phyloP scores from a whole-genome alignment of 768 basidiomycete genomes.

The Auricularia sp. region DNA sequence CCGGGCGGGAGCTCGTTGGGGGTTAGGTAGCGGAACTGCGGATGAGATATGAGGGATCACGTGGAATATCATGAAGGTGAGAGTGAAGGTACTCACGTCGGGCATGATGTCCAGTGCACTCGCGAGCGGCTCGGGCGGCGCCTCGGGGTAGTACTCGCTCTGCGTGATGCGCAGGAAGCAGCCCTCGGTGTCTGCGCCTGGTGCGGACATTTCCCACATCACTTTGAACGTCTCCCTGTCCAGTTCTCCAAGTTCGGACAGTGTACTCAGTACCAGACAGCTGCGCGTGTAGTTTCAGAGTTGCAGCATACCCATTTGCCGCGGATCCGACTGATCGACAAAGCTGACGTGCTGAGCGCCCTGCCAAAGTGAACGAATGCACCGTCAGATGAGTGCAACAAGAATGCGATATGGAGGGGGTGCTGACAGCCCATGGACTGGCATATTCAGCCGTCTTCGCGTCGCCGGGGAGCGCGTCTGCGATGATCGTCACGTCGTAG shows the following conservation, averaged over 20 bases:
- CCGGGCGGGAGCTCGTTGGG: conserved; percentile 31
- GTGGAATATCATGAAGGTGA: no score
- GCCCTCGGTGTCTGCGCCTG: conserved; percentile 38
- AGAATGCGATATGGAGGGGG: background rate
- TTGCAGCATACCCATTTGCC: conserved; percentile 42
- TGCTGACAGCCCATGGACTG: conserved; percentile 70
- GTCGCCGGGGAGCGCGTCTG: conserved; percentile 65
- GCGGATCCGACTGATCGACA: conserved; percentile 34
- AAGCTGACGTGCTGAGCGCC: conserved; percentile 72
- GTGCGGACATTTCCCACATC: conserved; percentile 65
- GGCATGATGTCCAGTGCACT: conserved; percentile 16
- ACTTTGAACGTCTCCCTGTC: conserved; percentile 65
- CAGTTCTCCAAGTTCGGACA: conserved; percentile 33
- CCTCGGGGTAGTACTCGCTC: conserved; percentile 40
- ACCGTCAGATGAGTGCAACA: background rate
- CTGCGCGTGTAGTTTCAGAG: background rate
- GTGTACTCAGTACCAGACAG: no score
- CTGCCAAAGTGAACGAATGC: conserved; percentile 25
- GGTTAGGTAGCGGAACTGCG: conserved; percentile 29
- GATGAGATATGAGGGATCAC: background rate
- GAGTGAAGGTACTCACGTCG: conserved; percentile 16
- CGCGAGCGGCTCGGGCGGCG: conserved; percentile 19
- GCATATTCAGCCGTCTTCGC: conserved; percentile 66
- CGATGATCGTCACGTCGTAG: conserved; percentile 59
- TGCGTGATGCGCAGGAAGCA: conserved; percentile 58